phyloP scores from a whole-genome alignment of 1,284 basidiomycete genomes.

The Cutaneotrichosporon dermatis region DNA sequence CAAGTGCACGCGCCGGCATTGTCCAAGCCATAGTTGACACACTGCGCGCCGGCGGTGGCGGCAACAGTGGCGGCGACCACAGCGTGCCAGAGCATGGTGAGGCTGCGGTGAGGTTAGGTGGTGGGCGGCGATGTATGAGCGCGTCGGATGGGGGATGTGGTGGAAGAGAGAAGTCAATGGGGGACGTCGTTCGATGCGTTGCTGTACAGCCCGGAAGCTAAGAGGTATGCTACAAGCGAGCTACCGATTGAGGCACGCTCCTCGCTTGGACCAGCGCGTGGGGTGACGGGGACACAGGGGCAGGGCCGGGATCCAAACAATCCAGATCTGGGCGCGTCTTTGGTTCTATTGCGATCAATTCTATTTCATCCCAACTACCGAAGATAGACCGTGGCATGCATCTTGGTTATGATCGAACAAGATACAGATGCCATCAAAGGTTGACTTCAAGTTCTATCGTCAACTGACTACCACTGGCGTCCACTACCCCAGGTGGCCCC shows the following conservation, averaged over 20 bases:
- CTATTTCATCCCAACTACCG: too few species aligned
- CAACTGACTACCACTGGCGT: neutral
- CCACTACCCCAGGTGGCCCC: neutral
- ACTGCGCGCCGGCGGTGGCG: constrained; percentile 4
- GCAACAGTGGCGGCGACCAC: constrained; percentile 6
- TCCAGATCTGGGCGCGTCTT: too few species aligned
- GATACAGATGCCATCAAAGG: neutral
- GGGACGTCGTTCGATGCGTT: neutral
- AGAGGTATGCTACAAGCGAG: too few species aligned
- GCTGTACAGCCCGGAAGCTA: too few species aligned
- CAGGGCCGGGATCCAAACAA: too few species aligned
- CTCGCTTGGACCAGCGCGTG: too few species aligned
- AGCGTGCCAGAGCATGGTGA: constrained; percentile 1
- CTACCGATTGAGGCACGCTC: too few species aligned
- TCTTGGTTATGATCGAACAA: neutral
- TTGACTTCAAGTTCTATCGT: neutral
- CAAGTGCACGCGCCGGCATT: constrained; percentile 56
- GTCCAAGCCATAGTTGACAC: constrained; percentile 9
- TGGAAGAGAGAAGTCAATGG: neutral
- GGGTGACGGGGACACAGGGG: too few species aligned
- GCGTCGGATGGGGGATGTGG: neutral
- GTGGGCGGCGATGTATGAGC: neutral
- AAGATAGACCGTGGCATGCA: neutral
- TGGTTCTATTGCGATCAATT: too few species aligned
- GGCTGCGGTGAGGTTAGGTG: neutral